Conservation (phyloP, 345 rosid genomes). For the Boechera retrofracta region DNA sequence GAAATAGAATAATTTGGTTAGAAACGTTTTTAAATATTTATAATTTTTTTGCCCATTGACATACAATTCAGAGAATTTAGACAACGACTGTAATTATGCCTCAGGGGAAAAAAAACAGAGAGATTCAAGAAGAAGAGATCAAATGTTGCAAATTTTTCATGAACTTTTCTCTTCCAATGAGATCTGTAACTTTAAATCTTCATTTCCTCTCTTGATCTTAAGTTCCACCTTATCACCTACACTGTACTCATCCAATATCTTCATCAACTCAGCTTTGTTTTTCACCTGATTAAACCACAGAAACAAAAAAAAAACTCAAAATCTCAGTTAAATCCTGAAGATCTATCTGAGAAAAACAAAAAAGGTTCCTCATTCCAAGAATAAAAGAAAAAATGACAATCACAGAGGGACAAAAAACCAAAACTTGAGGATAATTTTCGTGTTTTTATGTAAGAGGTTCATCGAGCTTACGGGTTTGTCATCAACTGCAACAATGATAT, state of each 20-base stretch:
- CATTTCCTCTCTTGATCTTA: slow-evolving; percentile 72
- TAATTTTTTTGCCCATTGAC: background rate
- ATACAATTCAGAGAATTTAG: slow-evolving; percentile 14
- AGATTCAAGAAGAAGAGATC: background rate
- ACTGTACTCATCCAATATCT: slow-evolving; percentile 76
- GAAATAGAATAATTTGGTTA: background rate
- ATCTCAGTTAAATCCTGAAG: background rate
- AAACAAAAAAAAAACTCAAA: background rate
- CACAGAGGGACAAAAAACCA: background rate
- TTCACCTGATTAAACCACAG: slow-evolving; percentile 60
- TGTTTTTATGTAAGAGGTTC: slow-evolving; percentile 12
- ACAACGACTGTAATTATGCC: slow-evolving; percentile 13
- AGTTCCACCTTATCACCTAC: slow-evolving; percentile 73
- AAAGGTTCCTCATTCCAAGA: background rate
- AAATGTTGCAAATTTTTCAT: slow-evolving; percentile 11
- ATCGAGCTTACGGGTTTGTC: slow-evolving; percentile 63
- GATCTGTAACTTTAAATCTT: slow-evolving; percentile 65
- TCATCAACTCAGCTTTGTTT: slow-evolving; percentile 76
- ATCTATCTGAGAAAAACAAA: too few species aligned
- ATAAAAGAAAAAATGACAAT: background rate
- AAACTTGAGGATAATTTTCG: slow-evolving; percentile 15
- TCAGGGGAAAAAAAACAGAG: background rate
- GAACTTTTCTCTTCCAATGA: slow-evolving; percentile 70
- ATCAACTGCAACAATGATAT: slow-evolving; percentile 76
- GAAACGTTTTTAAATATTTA: background rate